Base-by-base conservation (phyloP, 805 yeast genomes). In the Lipomyces yamanashiensis region DNA sequence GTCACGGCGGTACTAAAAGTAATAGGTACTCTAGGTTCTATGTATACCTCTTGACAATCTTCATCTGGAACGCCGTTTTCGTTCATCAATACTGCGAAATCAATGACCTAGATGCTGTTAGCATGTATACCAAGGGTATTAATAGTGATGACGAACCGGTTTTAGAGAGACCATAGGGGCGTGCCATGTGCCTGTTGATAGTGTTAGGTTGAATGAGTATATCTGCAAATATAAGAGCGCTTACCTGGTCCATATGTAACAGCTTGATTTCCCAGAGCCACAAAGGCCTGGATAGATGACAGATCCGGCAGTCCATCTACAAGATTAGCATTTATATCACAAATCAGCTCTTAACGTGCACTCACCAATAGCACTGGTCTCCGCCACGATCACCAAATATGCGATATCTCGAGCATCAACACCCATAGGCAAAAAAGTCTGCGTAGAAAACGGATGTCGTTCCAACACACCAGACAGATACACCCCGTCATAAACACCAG, bases 121-220 rank as follows among this genome's bases (percentile, higher is more conserved):
- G 17, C n/a, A n/a, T 7, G 12, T 17, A 23, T 19, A 19, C 9
- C 19, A 12, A 39, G 7, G 17, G 12, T 9, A 13, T 23, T 17
- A 13, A 13, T 2, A 12, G 7, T 28, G 12, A 39, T 19, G 17
- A 48, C 49, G 15, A 45, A 62, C 67, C 36, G 83, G 85, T 40
- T 86, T 87, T 9, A 91, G 74, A 1, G 90, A 93, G 23, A 93
- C 87, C 98, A 92, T 92, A 2, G 98, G 98, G 0, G 98, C 96
- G 74, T 92, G 98, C 98, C 98, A 92, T 4, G 87, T 84, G 0
- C 88, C 90, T 12, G 67, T 13, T 9, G 21, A 5, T 2, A 36
- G 33, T 28, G 28, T 28, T 28, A 28, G 10, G 43, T 33, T 7
- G 21, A 34, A 49, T 54, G 8, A 36, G 49, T 23, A 37, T 37